Evolutionary conservation across 371 early-diverging fungal species (phyloP).

Genomic region (Mortierella sp.): DNA sequence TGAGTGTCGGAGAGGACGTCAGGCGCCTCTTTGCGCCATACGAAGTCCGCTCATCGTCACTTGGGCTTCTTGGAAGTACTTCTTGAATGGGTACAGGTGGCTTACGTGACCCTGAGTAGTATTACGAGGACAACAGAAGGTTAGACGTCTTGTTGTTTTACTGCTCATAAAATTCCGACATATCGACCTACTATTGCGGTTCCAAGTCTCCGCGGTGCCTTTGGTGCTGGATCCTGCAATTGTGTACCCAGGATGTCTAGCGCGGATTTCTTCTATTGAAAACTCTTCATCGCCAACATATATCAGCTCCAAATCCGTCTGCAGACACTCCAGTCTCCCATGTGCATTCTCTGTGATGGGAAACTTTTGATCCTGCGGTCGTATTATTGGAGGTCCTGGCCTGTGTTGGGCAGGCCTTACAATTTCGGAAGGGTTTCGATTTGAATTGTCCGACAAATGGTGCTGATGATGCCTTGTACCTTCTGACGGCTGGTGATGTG

Average conservation of each 20-base stretch:
- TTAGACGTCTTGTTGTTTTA: too few species aligned
- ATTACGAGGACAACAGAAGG: not conserved
- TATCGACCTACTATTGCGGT: not conserved
- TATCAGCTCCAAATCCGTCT: constrained; percentile 22
- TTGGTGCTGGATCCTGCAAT: not conserved
- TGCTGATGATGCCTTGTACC: too few species aligned
- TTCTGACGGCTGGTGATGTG: not conserved
- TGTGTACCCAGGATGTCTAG: constrained; percentile 10
- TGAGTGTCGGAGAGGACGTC: constrained; percentile 33
- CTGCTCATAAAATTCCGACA: too few species aligned
- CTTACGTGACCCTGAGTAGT: not conserved
- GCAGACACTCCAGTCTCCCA: constrained; percentile 17
- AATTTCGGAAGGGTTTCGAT: not conserved
- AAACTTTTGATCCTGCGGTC: not conserved
- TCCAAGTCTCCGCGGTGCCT: not conserved
- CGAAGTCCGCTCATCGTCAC: constrained; percentile 11
- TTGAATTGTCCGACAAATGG: too few species aligned
- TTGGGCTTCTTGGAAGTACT: constrained; percentile 14
- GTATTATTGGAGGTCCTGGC: not conserved
- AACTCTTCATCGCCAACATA: constrained; percentile 24
- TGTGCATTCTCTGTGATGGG: constrained; percentile 5
- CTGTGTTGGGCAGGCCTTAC: too few species aligned
- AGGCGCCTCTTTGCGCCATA: constrained; percentile 3
- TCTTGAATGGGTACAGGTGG: not conserved
- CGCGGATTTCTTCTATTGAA: constrained; percentile 31